Evolutionary conservation across 73 alveolate genomes (phyloP).

Genomic region (Uronychia binucleata): DNA sequence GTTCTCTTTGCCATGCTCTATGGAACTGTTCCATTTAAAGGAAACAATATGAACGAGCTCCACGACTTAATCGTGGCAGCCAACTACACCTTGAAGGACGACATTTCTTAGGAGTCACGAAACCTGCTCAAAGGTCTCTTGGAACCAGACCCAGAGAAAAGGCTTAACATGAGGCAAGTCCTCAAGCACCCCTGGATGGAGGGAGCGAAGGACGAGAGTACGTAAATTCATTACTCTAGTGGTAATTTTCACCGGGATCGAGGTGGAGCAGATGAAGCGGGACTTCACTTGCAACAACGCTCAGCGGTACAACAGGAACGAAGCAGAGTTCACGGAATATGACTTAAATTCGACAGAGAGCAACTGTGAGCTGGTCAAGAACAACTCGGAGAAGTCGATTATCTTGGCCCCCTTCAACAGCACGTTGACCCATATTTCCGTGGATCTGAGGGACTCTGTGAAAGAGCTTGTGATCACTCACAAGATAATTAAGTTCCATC

Average conservation of each 20-base stretch:
- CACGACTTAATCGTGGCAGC: conserved; percentile 70
- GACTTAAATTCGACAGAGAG: conserved; percentile 2
- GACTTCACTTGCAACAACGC: not conserved
- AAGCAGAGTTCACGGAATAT: not conserved
- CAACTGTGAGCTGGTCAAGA: not conserved
- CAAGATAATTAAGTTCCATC: conserved; percentile 33
- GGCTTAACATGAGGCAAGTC: conserved; percentile 71
- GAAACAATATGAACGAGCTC: conserved; percentile 85
- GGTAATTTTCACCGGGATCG: not conserved
- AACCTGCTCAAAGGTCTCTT: conserved; percentile 66
- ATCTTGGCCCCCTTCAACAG: conserved; percentile 14
- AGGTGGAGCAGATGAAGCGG: not conserved
- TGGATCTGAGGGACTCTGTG: not conserved
- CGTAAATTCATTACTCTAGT: not conserved
- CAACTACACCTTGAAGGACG: conserved; percentile 64
- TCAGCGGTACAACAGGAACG: not conserved
- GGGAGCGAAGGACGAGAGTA: conserved; percentile 52
- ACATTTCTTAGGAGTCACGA: conserved; percentile 72
- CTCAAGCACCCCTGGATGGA: conserved; percentile 78
- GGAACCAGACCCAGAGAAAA: conserved; percentile 70
- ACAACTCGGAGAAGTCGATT: conserved; percentile 3
- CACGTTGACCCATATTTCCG: not conserved
- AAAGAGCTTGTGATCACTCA: conserved; percentile 32
- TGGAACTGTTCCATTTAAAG: conserved; percentile 97
- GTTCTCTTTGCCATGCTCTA: conserved; percentile 89